A percentile compares a stretch with the other conserved stretches of the same genome.
Evolutionary conservation across 306 rosid genomes (phyloP).

Genomic region (Vicia sativa): DNA sequence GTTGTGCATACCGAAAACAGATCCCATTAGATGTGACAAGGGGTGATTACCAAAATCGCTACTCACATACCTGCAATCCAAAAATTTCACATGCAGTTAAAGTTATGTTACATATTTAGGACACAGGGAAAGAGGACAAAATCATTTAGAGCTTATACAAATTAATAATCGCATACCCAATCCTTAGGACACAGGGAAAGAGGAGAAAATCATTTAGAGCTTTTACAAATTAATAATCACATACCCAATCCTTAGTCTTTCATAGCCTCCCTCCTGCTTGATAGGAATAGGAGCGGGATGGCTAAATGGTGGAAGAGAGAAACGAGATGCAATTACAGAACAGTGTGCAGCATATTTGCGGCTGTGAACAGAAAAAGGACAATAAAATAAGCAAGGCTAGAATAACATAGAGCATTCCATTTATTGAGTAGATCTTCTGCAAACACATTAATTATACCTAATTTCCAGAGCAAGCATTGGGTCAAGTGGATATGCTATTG

Average conservation of each 20-base stretch:
- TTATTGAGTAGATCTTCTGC: background rate
- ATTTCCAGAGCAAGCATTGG: conserved; percentile 92
- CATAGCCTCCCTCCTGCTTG: conserved; percentile 66
- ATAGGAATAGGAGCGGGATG: conserved; percentile 70
- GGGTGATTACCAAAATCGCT: conserved; percentile 60
- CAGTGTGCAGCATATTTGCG: conserved; percentile 94
- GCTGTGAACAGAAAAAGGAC: conserved; percentile 47
- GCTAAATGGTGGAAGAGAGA: conserved; percentile 72
- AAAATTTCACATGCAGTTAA: background rate
- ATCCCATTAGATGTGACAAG: conserved; percentile 93
- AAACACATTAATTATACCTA: conserved; percentile 54
- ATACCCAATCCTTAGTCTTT: conserved; percentile 89
- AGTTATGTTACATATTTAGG: conserved; percentile 19
- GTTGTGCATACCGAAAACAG: conserved; percentile 94
- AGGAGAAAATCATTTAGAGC: background rate
- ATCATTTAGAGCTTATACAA: background rate
- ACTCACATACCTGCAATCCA: conserved; percentile 52
- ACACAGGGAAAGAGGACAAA: conserved; percentile 13
- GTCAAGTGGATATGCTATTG: conserved; percentile 97
- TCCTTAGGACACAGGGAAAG: conserved; percentile 51
- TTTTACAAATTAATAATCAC: conserved; percentile 22
- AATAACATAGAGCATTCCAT: background rate
- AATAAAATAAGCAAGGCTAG: conserved; percentile 7
- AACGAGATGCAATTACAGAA: conserved; percentile 88
- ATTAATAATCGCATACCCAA: conserved; percentile 64